These are phyloP conservation scores for Jaminaea rosea DNA, from an alignment of 1,284 basidiomycete genomes.

Conservation along the genomic window DNA sequence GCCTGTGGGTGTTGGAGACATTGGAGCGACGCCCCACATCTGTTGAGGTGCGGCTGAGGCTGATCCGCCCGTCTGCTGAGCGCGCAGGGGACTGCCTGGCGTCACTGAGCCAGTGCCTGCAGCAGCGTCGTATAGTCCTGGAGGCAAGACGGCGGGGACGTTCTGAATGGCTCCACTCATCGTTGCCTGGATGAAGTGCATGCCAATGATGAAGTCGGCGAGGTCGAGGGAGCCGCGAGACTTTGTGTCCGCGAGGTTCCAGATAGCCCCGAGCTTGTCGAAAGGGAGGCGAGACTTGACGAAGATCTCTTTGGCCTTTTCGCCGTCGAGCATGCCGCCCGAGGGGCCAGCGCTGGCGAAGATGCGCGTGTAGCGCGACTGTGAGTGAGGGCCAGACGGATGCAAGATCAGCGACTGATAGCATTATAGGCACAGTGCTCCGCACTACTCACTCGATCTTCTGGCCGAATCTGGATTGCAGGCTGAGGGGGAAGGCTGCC, in stretches of 20 bases:
- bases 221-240: conserved; percentile 79
- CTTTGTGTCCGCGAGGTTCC: conserved; percentile 91
- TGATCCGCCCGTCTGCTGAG: conserved; percentile 30
- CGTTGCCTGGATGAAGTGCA: conserved; percentile 78
- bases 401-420: too few relatives aligned
- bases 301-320: conserved; percentile 85
- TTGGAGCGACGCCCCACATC: conserved; percentile 6
- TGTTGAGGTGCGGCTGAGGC: conserved; percentile 19
- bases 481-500: conserved; percentile 4
- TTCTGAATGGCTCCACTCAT: conserved; percentile 68
- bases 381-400: too few relatives aligned
- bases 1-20: conserved; percentile 13
- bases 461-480: conserved; percentile 32
- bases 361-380: conserved; percentile 45
- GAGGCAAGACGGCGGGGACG: conserved; percentile 72
- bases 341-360: conserved; percentile 41
- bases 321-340: conserved; percentile 54
- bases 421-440: too few relatives aligned
- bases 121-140: conserved; percentile 74
- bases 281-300: conserved; percentile 82
- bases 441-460: too few relatives aligned
- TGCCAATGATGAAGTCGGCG: conserved; percentile 88
- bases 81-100: conserved; percentile 14
- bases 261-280: conserved; percentile 86
- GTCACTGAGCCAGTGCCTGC: conserved; percentile 28